Evolutionary conservation across 441 rosid species (phyloP), one percentile per base, ranked within the genome.

Genomic region (Eutrema salsugineum): DNA sequence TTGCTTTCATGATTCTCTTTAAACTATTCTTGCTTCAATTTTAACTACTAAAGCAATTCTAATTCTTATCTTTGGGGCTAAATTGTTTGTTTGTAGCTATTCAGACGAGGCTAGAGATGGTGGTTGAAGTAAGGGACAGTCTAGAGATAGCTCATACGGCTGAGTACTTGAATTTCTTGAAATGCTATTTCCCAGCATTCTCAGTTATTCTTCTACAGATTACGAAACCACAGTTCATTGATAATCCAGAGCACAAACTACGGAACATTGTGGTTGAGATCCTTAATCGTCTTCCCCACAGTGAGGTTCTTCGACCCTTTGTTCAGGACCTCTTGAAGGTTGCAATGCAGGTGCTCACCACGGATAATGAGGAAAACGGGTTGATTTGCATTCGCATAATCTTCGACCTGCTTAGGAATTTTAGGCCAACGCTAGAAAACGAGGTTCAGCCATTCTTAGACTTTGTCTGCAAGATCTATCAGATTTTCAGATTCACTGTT

Each of bases 71-170:
- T 20, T 2, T 20, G 22, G 1, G 22, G 27, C 27, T 10, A 10
- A 55, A 14, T 56, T 70, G 11, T 70, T 11, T 33, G 58, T 66
- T 33, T 82, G 84, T 90, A 96, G 99, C 88, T 49, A 86, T 92
- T 43, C 93, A 86, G 60, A 24, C 82, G 24, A 96, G 99, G 93
- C 85, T 90, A 11, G 91, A 85, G 81, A 89, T 92, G 95, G 99
- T 87, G 12, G 91, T 94, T 86, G 99, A 92, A 77, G 98, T 94
- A 27, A 88, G 98, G 20, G 99, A 96, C 77, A 94, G 99, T 78
- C 82, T 96, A 11, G 99, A 96, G 94, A 96, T 96, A 72, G 99
- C 97, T 0, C 97, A 96, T 76, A 91, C 99, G 0, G 92, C 99
- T 1, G 99, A 92, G 82, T 96, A 96, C 76, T 82, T 89, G 80